A percentile compares a stretch with the other conserved stretches of the same genome.
These are phyloP conservation scores for Beauveria sp. DNA, from an alignment of 2,329 filamentous ascomycete species.

Conservation along the genomic window DNA sequence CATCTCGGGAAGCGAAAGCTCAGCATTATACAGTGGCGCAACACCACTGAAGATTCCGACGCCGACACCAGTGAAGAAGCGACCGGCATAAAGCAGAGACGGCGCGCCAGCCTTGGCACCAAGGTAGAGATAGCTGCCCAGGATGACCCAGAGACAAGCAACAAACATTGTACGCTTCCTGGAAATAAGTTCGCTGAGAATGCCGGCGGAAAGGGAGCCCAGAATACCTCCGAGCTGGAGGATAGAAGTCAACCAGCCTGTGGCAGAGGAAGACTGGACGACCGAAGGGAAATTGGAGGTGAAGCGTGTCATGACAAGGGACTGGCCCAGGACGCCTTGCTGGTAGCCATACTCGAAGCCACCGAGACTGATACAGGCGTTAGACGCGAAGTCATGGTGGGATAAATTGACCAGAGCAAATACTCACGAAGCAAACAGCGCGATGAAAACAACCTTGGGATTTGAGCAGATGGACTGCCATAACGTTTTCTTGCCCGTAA, in stretches of 20 bases:
- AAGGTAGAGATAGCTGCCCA: conserved; percentile 37
- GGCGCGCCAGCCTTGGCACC: conserved; percentile 33
- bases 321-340: conserved; percentile 46
- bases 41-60: conserved; percentile 40
- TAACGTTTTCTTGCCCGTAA: conserved; percentile 12
- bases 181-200: conserved; percentile 41
- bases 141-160: conserved; percentile 38
- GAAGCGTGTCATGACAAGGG: conserved; percentile 45
- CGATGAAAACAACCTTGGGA: conserved; percentile 31
- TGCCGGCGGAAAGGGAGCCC: conserved; percentile 38
- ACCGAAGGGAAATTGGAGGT: conserved; percentile 40
- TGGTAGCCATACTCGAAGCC: conserved; percentile 47
- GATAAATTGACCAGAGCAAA: neutral
- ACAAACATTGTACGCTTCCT: conserved; percentile 45
- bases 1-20: conserved; percentile 55
- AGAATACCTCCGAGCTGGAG: conserved; percentile 42
- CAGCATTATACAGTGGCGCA: conserved; percentile 41
- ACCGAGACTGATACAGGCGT: conserved; percentile 30
- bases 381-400: neutral
- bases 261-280: conserved; percentile 36
- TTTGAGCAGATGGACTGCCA: conserved; percentile 27
- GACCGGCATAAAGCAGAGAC: conserved; percentile 36
- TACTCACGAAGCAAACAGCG: conserved; percentile 32
- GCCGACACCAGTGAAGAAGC: conserved; percentile 42
- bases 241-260: conserved; percentile 44